phyloP scores from a whole-genome alignment of 495 filamentous ascomycete species.

The Lasiosphaeria miniovina region DNA sequence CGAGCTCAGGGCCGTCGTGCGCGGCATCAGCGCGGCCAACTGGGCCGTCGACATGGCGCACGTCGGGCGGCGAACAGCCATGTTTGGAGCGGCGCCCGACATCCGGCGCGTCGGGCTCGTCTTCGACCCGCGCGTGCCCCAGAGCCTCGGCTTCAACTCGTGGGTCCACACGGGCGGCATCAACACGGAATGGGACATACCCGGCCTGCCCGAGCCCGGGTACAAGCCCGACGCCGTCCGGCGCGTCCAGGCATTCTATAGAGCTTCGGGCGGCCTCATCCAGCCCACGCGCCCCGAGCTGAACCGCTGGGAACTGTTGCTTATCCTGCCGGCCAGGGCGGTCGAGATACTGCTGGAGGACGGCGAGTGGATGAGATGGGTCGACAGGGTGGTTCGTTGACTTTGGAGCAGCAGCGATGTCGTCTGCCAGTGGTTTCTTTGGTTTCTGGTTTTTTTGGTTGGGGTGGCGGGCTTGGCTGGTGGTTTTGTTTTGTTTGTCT shows the following conservation, averaged over 20 bases:
- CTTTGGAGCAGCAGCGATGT: too few relatives aligned
- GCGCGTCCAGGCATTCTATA: neutral
- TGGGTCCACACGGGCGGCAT: conserved; percentile 4
- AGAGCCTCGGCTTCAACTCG: neutral
- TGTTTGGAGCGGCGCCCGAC: neutral
- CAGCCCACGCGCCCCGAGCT: neutral
- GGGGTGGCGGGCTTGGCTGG: too few relatives aligned
- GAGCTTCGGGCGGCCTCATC: neutral
- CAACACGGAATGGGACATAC: neutral
- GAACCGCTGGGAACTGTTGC: neutral
- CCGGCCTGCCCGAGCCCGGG: neutral
- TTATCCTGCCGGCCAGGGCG: neutral
- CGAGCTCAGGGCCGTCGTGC: neutral
- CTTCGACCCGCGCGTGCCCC: neutral
- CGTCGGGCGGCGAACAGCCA: neutral
- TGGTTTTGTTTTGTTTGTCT: too few relatives aligned
- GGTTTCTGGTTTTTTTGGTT: too few relatives aligned
- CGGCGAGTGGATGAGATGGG: neutral
- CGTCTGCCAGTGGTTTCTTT: too few relatives aligned
- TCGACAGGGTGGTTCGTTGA: neutral
- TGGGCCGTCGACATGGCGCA: neutral
- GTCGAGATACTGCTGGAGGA: neutral
- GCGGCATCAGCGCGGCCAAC: neutral
- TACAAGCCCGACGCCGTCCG: conserved; percentile 6
- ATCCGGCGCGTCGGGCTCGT: neutral